Base-by-base conservation (phyloP, 2,329 filamentous ascomycete species). In the Exophiala viscosa region DNA sequence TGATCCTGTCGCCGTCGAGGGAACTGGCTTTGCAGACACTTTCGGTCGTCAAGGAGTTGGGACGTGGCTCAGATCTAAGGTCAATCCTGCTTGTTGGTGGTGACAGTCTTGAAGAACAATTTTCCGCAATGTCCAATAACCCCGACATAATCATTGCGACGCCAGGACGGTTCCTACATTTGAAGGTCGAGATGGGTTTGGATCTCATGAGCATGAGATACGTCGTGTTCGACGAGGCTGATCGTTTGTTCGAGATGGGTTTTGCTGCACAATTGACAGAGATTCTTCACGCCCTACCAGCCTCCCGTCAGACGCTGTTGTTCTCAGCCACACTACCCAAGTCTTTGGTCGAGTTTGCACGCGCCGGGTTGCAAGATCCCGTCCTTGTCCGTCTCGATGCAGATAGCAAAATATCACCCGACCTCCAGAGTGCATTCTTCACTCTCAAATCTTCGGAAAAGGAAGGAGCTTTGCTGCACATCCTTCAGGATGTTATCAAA, bases 111-210 rank as follows among this genome's bases (percentile, higher is more conserved):
- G 93, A 97, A 69, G 92, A 97, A 62, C 93, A 97, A 69, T 97
- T 97, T 69, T 82, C 84, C 51, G 85, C 86, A 68, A 95, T 97
- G 89, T 85, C 91, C 1, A 83, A 86, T 32, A 99, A 99, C 68
- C 93, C 95, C 0, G 95, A 99, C 68, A 95, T 99, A 61, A 83
- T 99, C 63, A 97, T 99, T 65, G 93, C 93, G 9, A 97, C 95
- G 0, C 93, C 93, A 0, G 93, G 95, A 69, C 88, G 93, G 63
- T 99, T 99, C 64, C 76, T 99, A 61, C 93, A 99, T 77, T 73
- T 99, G 59, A 95, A 97, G 72, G 92, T 97, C 15, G 93, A 99
- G 68, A 99, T 99, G 95, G 79, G 80, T 8, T 72, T 99, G 47
- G 89, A 96, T 65, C 74, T 99, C n/a, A 90, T 86, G 0, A 95